Percentiles rank a stretch among this genome's conserved stretches.
phyloP scores from a whole-genome alignment of 257 asterid genomes.

The Ballota nigra region DNA sequence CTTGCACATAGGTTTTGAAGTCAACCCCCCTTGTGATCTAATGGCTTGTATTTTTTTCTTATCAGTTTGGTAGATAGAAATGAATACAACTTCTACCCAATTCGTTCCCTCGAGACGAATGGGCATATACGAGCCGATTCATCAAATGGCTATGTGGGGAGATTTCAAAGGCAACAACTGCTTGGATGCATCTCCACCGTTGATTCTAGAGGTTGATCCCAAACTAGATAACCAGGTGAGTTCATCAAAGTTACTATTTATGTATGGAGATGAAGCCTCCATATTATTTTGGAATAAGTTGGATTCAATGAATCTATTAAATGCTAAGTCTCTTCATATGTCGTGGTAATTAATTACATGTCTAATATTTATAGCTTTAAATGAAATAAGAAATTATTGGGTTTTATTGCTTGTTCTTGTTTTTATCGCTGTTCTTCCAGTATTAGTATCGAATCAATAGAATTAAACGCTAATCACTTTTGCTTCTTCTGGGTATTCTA shows the following conservation, averaged over 20 bases:
- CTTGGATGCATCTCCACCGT: conserved; percentile 48
- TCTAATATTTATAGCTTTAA: too few species aligned
- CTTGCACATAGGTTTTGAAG: not conserved
- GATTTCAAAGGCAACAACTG: conserved; percentile 67
- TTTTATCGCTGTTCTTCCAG: too few species aligned
- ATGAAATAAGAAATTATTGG: too few species aligned
- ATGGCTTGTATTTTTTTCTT: conserved; percentile 1
- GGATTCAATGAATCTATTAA: too few species aligned
- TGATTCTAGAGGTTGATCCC: conserved; percentile 58
- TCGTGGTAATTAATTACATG: too few species aligned
- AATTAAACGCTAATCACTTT: too few species aligned
- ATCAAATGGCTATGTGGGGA: conserved; percentile 82
- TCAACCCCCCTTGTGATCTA: not conserved
- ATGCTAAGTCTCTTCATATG: too few species aligned
- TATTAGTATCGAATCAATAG: too few species aligned
- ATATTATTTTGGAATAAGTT: too few species aligned
- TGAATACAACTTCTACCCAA: conserved; percentile 76
- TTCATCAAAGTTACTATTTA: not conserved
- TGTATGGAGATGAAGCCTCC: too few species aligned
- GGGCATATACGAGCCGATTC: conserved; percentile 85
- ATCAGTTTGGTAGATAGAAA: conserved; percentile 19
- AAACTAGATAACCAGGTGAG: conserved; percentile 71
- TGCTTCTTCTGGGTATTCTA: too few species aligned
- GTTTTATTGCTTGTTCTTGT: too few species aligned
- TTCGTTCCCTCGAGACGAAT: conserved; percentile 84